phyloP scores from a whole-genome alignment of 2,329 filamentous ascomycete genomes.

The Nigrospora oryzae region DNA sequence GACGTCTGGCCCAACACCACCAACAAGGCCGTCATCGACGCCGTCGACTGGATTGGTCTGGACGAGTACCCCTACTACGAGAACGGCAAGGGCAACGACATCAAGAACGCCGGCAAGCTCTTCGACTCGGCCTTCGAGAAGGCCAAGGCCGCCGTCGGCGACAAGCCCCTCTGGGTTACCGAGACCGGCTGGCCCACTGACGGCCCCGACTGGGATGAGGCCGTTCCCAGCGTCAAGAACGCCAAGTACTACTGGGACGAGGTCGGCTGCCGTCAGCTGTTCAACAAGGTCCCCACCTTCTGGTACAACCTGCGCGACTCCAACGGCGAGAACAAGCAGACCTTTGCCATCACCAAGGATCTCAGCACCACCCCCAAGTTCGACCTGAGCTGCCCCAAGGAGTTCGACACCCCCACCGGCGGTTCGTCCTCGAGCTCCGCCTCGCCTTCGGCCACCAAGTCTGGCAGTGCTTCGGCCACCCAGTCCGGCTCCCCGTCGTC shows the following conservation, averaged over 20 bases:
- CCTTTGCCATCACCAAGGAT: conserved; percentile 48
- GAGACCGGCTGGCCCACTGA: conserved; percentile 58
- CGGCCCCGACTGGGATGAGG: conserved; percentile 45
- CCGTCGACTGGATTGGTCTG: conserved; percentile 56
- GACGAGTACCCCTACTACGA: conserved; percentile 63
- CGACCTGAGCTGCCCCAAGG: conserved; percentile 43
- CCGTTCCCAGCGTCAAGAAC: conserved; percentile 45
- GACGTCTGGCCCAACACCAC: conserved; percentile 51
- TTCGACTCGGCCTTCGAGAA: conserved; percentile 43
- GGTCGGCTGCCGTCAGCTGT: conserved; percentile 51
- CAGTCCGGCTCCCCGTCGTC: conserved; percentile 1
- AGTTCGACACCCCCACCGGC: conserved; percentile 23
- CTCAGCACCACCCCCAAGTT: conserved; percentile 41
- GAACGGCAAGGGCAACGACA: conserved; percentile 43
- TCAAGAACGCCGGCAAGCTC: conserved; percentile 43
- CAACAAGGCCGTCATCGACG: conserved; percentile 52
- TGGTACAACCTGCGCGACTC: conserved; percentile 56
- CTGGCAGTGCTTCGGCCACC: conserved; percentile 6
- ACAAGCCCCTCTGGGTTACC: conserved; percentile 51
- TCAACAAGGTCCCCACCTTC: conserved; percentile 46
- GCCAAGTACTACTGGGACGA: conserved; percentile 56
- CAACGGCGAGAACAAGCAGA: conserved; percentile 49
- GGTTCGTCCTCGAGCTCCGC: conserved; percentile 11
- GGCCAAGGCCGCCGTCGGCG: conserved; percentile 33
- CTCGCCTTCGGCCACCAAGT: conserved; percentile 8